Base-by-base conservation (phyloP, 352 stramenopile genomes). In the Globisporangium takayamanum region DNA sequence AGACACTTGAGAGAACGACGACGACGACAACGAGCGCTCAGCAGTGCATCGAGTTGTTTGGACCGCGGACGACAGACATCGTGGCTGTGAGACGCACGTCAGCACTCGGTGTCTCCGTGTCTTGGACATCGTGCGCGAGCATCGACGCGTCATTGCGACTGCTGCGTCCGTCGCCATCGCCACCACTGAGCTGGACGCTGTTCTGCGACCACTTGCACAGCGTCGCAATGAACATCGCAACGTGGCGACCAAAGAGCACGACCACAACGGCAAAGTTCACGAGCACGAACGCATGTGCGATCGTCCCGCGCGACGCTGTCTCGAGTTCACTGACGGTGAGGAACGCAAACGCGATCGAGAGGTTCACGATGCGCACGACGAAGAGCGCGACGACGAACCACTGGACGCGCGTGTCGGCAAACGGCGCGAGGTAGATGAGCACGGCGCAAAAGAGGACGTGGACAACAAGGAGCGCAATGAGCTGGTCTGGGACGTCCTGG, bases 231-330 rank as follows among this genome's bases (percentile, higher is more conserved):
- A 88, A 81, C 55, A 88, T 76, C 1, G 76, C 64, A 16, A 88
- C 63, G 54, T 85, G 78, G 25, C 80, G 78, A 22, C 74, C 66
- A 48, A 87, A 88, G 11, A 87, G 71, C 30, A 75, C 25, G 18
- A 88, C 60, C 15, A 91, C 68, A 3, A 88, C 62, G 47, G 78
- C 45, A 36, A 78, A 75, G 57, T 91, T 91, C 61, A 83, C 62
- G 5, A 76, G 59, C 44, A 88, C 74, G 30, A 88, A 84, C 25
- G 59, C 58, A 45, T 85, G 74, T 10, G 80, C 78, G 20, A 88
- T 51, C 15, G 60, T 62, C 5, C 62, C 66, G 37, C 78, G 78
- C 54, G 54, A 66, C 2, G 62, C 45, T 8, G 55, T 71, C 30
- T 67, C 63, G 44, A 87, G 60, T 37, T 74, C 62, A 51, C 69